Conservation (phyloP, 1,284 basidiomycete genomes). For the Volvariella surrecta region DNA sequence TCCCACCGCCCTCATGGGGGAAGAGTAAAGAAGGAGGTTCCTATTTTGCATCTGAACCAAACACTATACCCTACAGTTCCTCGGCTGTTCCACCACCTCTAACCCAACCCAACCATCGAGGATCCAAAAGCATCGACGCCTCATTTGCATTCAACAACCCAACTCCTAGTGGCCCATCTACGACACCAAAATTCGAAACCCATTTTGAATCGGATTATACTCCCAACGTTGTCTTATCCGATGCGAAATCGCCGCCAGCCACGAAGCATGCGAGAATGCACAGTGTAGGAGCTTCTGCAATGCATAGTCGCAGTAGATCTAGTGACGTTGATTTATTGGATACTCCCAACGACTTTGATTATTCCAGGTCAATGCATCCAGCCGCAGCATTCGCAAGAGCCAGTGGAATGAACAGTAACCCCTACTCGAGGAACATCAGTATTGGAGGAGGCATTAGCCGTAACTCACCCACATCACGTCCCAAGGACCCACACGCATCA, state of each 20-base stretch:
- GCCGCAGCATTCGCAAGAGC: conserved; percentile 7
- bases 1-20: conserved; percentile 64
- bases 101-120: not conserved
- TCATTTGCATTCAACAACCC: too few relatives aligned
- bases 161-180: too few relatives aligned
- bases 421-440: not conserved
- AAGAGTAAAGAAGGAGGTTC: conserved; percentile 38
- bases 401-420: not conserved
- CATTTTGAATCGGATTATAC: conserved; percentile 1
- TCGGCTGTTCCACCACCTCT: conserved; percentile 9
- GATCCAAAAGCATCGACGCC: too few relatives aligned
- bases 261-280: too few relatives aligned
- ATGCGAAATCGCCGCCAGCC: too few relatives aligned
- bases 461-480: not conserved
- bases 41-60: conserved; percentile 31
- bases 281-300: too few relatives aligned
- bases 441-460: not conserved
- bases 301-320: not conserved
- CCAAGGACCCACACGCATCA: not conserved
- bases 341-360: not conserved
- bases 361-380: not conserved
- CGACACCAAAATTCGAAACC: not conserved
- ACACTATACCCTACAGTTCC: conserved; percentile 1
- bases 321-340: not conserved
- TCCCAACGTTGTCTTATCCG: not conserved